Base-by-base conservation (phyloP, 805 yeast genomes). In the Suhomyces faveliae region DNA sequence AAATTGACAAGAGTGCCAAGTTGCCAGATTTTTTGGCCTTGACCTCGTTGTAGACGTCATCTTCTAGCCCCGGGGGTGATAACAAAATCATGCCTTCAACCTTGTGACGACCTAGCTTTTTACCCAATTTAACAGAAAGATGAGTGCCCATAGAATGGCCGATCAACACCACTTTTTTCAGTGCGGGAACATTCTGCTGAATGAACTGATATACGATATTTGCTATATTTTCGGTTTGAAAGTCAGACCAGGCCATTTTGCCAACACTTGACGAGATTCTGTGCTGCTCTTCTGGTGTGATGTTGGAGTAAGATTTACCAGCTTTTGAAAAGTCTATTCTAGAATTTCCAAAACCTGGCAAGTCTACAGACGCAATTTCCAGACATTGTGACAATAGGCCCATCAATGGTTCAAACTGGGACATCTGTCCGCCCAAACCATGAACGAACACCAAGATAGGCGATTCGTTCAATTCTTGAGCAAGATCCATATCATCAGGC, bases 341-440 rank as follows among this genome's bases (percentile, higher is more conserved):
- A 11, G 74, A 66, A 53, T 78, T 75, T 3, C 98, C 98, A 64
- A 89, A 89, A 0, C 97, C 98, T 1, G 97, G 97, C 44, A 90
- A 68, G 62, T 91, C 98, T 12, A 91, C 55, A 0, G 91, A 80
- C 35, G 87, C 59, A 15, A 89, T 77, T 47, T 81, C 84, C 51
- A 81, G 78, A 51, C 83, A 78, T 53, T 79, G 82, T 27, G 85
- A 69, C 54, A 87, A 79, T 44, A 80, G 71, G 22, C 81, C 83
- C 61, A 88, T 66, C 33, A 88, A 67, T 1, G 85, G 83, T 58
- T 87, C 94, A 62, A 91, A 91, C 62, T 90, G 97, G 19, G 89
- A 80, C 61, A 87, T 71, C 56, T 84, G 92, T 2, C 98, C 98
- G 1, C 97, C 98, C 17, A 92, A 65, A 0, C 98, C 98, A 68